A percentile compares a stretch with the other conserved stretches of the same genome.
phyloP scores from a whole-genome alignment of 1,284 basidiomycete genomes.

The Malassezia caprae region DNA sequence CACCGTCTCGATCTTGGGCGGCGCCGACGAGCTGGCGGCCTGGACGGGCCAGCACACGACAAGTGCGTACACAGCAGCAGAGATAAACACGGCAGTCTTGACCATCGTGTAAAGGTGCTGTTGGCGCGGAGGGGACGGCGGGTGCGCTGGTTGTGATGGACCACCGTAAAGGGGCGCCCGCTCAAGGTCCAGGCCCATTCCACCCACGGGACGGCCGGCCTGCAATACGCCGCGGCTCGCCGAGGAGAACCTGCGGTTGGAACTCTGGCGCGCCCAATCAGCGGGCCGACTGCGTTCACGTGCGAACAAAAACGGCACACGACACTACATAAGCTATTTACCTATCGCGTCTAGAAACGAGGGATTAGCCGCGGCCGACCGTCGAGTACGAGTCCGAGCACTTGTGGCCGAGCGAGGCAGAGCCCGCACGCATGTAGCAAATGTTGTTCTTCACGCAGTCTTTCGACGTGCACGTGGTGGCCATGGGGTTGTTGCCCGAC shows the following conservation, averaged over 20 bases:
- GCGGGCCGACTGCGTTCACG: neutral
- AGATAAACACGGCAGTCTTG: neutral
- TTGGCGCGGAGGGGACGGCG: neutral
- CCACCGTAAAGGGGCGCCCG: neutral
- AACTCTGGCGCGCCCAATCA: neutral
- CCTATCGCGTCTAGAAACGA: no score
- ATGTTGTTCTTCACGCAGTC: constrained; percentile 61
- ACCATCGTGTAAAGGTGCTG: neutral
- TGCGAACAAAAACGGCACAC: neutral
- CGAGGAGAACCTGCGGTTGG: neutral
- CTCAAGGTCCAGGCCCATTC: neutral
- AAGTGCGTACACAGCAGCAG: constrained; percentile 5
- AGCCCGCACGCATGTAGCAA: constrained; percentile 67
- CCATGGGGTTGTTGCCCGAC: constrained; percentile 57
- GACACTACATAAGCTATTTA: neutral
- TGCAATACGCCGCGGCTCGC: neutral
- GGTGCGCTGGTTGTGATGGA: neutral
- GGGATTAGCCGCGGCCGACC: neutral
- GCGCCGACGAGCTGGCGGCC: constrained; percentile 1
- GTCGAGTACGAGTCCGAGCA: constrained; percentile 55
- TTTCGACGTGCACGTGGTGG: constrained; percentile 36
- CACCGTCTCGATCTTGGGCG: neutral
- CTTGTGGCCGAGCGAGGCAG: constrained; percentile 55
- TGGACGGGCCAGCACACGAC: constrained; percentile 10
- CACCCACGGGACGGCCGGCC: neutral